Evolutionary conservation across 106 monocot genomes (phyloP).

Genomic region (Hemerocallis citrina): DNA sequence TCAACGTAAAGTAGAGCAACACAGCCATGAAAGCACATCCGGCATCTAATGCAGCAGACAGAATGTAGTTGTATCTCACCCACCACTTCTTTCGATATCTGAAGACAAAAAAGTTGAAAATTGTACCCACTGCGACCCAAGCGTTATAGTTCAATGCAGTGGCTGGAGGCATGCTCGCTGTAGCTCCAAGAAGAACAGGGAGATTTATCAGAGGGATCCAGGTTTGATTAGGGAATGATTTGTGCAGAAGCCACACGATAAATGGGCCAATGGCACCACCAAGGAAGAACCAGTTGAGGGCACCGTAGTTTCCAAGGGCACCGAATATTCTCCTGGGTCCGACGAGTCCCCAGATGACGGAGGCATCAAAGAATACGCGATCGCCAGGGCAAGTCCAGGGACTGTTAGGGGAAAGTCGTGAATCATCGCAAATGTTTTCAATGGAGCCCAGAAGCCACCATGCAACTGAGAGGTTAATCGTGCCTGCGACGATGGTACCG

Average conservation of each 20-base stretch:
- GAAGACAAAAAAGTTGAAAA: conserved; percentile 87
- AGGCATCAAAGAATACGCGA: conserved; percentile 83
- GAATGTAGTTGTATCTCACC: conserved; percentile 66
- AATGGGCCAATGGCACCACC: conserved; percentile 70
- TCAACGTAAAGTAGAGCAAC: conserved; percentile 46
- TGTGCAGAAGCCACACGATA: conserved; percentile 69
- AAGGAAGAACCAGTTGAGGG: too few species aligned
- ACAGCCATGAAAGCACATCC: conserved; percentile 73
- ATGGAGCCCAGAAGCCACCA: conserved; percentile 84
- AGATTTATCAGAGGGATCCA: conserved; percentile 86
- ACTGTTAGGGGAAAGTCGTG: conserved; percentile 53
- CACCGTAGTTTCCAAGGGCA: conserved; percentile 49
- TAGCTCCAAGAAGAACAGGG: conserved; percentile 76
- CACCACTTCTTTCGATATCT: conserved; percentile 71
- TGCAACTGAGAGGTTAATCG: conserved; percentile 62
- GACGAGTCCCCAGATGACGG: conserved; percentile 77
- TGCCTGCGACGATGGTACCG: conserved; percentile 73
- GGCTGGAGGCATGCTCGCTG: conserved; percentile 78
- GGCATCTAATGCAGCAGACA: conserved; percentile 58
- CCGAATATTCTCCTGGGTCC: conserved; percentile 83
- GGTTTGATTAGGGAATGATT: conserved; percentile 37
- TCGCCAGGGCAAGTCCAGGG: conserved; percentile 89
- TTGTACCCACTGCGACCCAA: conserved; percentile 52
- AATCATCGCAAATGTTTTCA: conserved; percentile 52
- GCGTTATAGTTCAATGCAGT: conserved; percentile 66